phyloP scores from a whole-genome alignment of 129 eudicot genomes.

The Flaveria brownii region DNA sequence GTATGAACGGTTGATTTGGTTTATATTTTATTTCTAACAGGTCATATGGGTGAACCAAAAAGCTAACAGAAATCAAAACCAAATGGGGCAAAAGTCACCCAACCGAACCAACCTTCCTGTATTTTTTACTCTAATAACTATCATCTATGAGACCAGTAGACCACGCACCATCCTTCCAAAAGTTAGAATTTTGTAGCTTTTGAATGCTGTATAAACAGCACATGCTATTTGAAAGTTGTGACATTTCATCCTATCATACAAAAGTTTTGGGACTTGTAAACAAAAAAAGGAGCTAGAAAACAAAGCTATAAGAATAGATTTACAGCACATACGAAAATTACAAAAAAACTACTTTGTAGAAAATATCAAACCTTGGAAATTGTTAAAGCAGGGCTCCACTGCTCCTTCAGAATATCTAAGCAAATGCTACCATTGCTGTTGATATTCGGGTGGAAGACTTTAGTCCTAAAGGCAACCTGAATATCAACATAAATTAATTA shows the following conservation, averaged over 20 bases:
- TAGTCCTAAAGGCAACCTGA: constrained; percentile 47
- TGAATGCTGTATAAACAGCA: not conserved
- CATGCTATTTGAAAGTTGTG: not conserved
- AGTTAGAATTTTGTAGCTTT: not conserved
- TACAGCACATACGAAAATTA: not conserved
- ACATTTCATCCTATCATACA: not conserved
- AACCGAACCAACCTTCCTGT: not conserved
- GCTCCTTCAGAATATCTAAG: constrained; percentile 43
- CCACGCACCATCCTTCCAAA: not conserved
- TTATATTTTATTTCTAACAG: not conserved
- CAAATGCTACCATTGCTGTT: constrained; percentile 50
- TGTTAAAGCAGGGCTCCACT: constrained; percentile 49
- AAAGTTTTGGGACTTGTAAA: not conserved
- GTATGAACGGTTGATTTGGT: not conserved
- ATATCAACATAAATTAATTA: constrained; percentile 14
- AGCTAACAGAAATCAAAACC: not conserved
- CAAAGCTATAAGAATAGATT: not conserved
- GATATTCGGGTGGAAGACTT: constrained; percentile 48
- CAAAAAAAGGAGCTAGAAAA: not conserved
- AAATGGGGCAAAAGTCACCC: not conserved
- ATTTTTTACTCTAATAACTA: not conserved
- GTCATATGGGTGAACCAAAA: not conserved
- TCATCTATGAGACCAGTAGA: constrained; percentile 3
- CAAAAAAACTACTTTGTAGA: not conserved
- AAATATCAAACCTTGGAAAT: constrained; percentile 40